Base-by-base conservation (phyloP, 202 grass and related monocot species). In the Carex sylvatica region DNA sequence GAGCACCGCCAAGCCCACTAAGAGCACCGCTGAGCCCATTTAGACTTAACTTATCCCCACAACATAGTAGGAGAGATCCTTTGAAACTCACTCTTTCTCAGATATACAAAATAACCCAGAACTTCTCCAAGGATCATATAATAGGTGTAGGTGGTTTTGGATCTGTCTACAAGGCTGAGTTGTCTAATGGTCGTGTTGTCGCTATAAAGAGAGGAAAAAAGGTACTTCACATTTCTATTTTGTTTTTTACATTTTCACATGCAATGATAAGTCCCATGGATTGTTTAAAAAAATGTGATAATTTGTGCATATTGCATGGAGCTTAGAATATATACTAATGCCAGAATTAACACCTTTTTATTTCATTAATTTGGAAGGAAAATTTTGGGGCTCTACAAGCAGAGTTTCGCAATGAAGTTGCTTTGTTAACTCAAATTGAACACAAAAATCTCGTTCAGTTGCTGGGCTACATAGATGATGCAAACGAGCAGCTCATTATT, bases 351-450 rank as follows among this genome's bases (percentile, higher is more conserved):
- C 53, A 55, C 54, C 7, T 22, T 36, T 72, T 71, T 44, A 33
- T 71, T 83, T 24, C 74, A 83, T 82, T 51, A 33, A 53, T 69
- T 82, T 24, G 1, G 65, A 83, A 89, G 88, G 84, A 80, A 83
- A 79, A 84, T 59, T 80, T 89, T 61, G 56, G 70, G 51, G 61
- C 42, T 63, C 46, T 89, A 36, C 79, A 72, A 75, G 64, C 51
- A 2, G 88, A 89, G 70, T 89, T 89, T 84, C 82, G 65, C 60
- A 89, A 83, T 74, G 88, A 89, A 80, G 80, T 89, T 86, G 79
- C 84, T 76, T 85, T 89, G 52, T 80, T 89, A 30, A 86, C 88
- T 15, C 84, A 86, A 83, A 86, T 89, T 64, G 88, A 89, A 4
- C 88, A 89, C 69, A 89, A 63, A 36, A 86, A 86, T 59, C 78